These are phyloP conservation scores for Dissophora ornata DNA, from an alignment of 192 early-diverging fungal species.

Conservation along the genomic window DNA sequence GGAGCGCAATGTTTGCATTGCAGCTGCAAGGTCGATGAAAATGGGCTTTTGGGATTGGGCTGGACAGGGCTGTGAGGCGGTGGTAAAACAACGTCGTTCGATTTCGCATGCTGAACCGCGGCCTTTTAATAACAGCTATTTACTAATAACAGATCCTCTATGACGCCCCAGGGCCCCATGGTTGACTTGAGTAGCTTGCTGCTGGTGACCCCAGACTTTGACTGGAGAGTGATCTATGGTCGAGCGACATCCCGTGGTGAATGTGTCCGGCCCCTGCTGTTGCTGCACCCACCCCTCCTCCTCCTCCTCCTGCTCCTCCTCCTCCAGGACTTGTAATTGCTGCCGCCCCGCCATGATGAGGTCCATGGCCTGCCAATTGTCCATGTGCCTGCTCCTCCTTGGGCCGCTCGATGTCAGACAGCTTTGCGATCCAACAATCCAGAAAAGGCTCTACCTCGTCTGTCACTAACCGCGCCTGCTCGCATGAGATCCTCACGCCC, in stretches of 20 bases:
- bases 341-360: not conserved
- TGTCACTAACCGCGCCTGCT: conserved; percentile 29
- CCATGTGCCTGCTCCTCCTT: conserved; percentile 24
- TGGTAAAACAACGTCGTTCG: no score
- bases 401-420: conserved; percentile 28
- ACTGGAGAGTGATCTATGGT: conserved; percentile 25
- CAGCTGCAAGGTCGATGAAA: not conserved
- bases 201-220: conserved; percentile 24
- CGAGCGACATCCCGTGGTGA: conserved; percentile 10
- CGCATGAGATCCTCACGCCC: conserved; percentile 27
- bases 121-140: no score
- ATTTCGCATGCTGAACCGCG: no score
- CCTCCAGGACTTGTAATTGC: not conserved
- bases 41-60: conserved; percentile 22
- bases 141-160: not conserved
- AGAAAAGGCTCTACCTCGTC: conserved; percentile 37
- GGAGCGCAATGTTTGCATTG: not conserved
- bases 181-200: conserved; percentile 25
- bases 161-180: conserved; percentile 33
- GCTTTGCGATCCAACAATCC: conserved; percentile 25
- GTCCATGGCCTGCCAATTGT: conserved; percentile 4
- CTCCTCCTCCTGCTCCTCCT: no score
- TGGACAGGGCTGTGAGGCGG: no score
- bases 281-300: not conserved
- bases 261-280: not conserved